These are phyloP conservation scores for Colletotrichum liriopes DNA, from an alignment of 2,329 filamentous ascomycete genomes.

Conservation along the genomic window DNA sequence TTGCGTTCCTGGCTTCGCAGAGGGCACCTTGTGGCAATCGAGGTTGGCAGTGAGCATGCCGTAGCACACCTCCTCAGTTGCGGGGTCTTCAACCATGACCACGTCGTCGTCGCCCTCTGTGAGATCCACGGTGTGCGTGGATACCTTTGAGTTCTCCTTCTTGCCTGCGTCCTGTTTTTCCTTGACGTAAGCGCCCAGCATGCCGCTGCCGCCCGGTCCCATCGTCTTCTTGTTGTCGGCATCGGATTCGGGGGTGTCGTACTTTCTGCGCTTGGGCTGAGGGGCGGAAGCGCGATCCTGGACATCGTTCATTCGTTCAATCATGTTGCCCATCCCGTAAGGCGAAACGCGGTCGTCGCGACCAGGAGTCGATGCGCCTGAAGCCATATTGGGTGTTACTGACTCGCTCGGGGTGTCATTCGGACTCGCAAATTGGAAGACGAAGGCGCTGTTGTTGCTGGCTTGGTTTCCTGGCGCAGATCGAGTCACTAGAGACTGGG, in stretches of 20 bases:
- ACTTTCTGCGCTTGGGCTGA: slow-evolving; percentile 78
- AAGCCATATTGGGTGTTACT: slow-evolving; percentile 52
- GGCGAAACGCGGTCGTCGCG: slow-evolving; percentile 42
- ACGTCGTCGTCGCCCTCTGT: slow-evolving; percentile 75
- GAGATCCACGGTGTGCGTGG: slow-evolving; percentile 69
- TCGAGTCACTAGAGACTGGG: slow-evolving; percentile 37
- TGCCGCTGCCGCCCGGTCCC: slow-evolving; percentile 61
- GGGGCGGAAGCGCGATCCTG: slow-evolving; percentile 73
- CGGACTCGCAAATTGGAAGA: slow-evolving; percentile 61
- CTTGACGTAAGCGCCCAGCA: slow-evolving; percentile 77
- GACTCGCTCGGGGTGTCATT: slow-evolving; percentile 49
- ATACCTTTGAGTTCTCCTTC: slow-evolving; percentile 46
- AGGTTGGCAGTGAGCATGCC: slow-evolving; percentile 81
- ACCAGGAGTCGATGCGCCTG: slow-evolving; percentile 53
- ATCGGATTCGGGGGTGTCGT: slow-evolving; percentile 61
- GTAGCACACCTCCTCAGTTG: slow-evolving; percentile 83
- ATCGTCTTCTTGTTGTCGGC: slow-evolving; percentile 60
- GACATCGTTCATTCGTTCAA: slow-evolving; percentile 84
- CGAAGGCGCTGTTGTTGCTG: slow-evolving; percentile 51
- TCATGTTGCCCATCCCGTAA: slow-evolving; percentile 70
- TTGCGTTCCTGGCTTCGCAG: slow-evolving; percentile 75
- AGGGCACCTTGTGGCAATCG: slow-evolving; percentile 78
- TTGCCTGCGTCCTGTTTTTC: slow-evolving; percentile 67
- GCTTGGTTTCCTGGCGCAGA: slow-evolving; percentile 20
- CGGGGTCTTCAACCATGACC: slow-evolving; percentile 71